phyloP scores from a whole-genome alignment of 2,329 filamentous ascomycete genomes.

The Ambrosiella cleistominuta region DNA sequence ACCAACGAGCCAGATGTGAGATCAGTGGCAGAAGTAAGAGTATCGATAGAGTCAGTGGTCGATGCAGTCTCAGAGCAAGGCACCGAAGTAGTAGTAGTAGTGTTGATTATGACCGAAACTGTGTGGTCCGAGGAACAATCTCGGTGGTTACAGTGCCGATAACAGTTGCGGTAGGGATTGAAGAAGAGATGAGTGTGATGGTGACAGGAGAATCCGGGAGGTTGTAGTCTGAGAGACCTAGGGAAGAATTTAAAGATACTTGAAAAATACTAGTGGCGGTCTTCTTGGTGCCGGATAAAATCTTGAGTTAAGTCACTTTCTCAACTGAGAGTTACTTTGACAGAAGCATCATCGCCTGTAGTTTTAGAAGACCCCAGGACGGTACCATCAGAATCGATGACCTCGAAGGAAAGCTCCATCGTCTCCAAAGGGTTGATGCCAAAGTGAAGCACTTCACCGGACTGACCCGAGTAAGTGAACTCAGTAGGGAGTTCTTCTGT shows the following conservation, averaged over 20 bases:
- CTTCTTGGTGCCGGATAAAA: not conserved
- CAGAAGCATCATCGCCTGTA: constrained; percentile 3
- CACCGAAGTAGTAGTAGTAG: not conserved
- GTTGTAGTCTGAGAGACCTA: constrained; percentile 14
- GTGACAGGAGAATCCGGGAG: constrained; percentile 8
- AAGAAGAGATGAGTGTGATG: not conserved
- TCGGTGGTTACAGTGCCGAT: not conserved
- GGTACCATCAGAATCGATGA: constrained; percentile 8
- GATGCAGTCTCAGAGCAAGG: not conserved
- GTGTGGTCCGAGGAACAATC: not conserved
- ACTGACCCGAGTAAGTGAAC: constrained; percentile 12
- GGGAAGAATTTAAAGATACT: constrained; percentile 13
- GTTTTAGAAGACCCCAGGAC: constrained; percentile 3
- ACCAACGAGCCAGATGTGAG: not conserved
- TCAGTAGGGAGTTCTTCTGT: constrained; percentile 6
- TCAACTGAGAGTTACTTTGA: not conserved
- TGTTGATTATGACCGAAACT: not conserved
- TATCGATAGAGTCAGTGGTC: not conserved
- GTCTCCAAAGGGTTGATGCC: constrained; percentile 11
- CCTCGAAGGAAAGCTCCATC: constrained; percentile 11
- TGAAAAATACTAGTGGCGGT: constrained; percentile 14
- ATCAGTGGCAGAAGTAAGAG: not conserved
- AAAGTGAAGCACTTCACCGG: constrained; percentile 12
- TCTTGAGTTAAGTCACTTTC: not conserved
- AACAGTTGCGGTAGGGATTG: not conserved